A percentile compares a stretch with the other conserved stretches of the same genome.
These are phyloP conservation scores for Linnemannia elongata DNA, from an alignment of 192 early-diverging fungal genomes.

Conservation along the genomic window DNA sequence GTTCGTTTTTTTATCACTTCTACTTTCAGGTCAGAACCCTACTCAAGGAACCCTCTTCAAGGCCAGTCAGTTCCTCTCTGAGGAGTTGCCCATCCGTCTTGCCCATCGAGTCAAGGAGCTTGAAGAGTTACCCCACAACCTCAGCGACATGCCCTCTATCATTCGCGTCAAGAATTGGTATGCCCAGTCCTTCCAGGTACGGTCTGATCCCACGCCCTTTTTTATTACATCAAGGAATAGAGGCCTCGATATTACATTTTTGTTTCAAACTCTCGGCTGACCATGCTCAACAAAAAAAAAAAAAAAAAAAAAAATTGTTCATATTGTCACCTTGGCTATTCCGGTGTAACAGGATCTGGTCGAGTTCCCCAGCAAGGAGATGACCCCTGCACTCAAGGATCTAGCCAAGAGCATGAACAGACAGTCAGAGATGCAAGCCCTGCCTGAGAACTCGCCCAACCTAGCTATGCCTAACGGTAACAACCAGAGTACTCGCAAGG, in stretches of 20 bases:
- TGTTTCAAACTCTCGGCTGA: not conserved
- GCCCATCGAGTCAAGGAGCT: conserved; percentile 96
- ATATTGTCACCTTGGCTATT: not conserved
- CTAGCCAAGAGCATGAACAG: conserved; percentile 44
- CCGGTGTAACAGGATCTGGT: conserved; percentile 63
- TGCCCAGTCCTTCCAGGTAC: conserved; percentile 87
- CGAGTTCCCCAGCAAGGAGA: conserved; percentile 67
- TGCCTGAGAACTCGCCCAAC: conserved; percentile 64
- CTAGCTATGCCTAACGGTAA: conserved; percentile 50
- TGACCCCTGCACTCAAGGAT: conserved; percentile 51
- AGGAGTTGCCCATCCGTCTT: conserved; percentile 94
- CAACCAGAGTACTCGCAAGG: conserved; percentile 17
- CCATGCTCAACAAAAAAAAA: not conserved
- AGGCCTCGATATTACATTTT: not conserved
- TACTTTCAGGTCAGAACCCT: conserved; percentile 72
- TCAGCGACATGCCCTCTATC: conserved; percentile 93
- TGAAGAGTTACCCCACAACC: conserved; percentile 87
- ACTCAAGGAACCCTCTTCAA: conserved; percentile 80
- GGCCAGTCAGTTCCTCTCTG: conserved; percentile 84
- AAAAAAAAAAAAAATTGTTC: not conserved
- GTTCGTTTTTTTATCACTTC: not conserved
- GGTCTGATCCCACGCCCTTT: not conserved
- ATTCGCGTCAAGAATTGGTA: conserved; percentile 96
- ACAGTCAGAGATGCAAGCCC: conserved; percentile 39
- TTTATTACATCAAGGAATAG: not conserved